Conservation (phyloP, 1,284 basidiomycete genomes). For the Rhodotorula sp. region DNA sequence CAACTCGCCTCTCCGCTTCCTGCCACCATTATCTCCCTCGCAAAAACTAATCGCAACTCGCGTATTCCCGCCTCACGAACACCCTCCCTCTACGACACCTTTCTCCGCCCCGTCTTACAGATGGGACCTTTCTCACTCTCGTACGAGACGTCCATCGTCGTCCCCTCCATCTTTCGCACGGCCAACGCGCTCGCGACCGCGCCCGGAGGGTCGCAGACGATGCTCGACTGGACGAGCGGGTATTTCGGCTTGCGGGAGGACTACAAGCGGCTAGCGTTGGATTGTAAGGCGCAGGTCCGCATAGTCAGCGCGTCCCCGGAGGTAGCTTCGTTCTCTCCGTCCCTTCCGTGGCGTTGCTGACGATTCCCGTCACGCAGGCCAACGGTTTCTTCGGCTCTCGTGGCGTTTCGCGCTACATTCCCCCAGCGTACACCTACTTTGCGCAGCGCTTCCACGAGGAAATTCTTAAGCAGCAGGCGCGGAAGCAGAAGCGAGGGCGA, state of each 20-base stretch:
- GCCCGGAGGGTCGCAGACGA: conserved; percentile 29
- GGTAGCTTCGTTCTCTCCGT: conserved; percentile 54
- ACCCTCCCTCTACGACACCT: conserved; percentile 28
- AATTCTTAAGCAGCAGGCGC: conserved; percentile 54
- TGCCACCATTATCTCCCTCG: conserved; percentile 1
- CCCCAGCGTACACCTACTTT: conserved; percentile 88
- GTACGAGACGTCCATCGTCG: conserved; percentile 48
- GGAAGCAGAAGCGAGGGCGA: conserved; percentile 3
- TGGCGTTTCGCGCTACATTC: conserved; percentile 87
- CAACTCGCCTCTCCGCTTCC: conserved; percentile 29
- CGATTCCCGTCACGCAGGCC: conserved; percentile 56
- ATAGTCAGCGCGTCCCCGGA: conserved; percentile 85
- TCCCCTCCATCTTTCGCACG: conserved; percentile 56
- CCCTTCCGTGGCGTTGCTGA: neutral
- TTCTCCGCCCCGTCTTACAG: conserved; percentile 50
- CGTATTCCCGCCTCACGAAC: too few relatives aligned
- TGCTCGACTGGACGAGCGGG: conserved; percentile 76
- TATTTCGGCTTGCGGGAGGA: conserved; percentile 85
- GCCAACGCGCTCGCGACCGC: conserved; percentile 44
- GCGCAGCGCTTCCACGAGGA: conserved; percentile 63
- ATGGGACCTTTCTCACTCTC: conserved; percentile 49
- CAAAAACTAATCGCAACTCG: conserved; percentile 18
- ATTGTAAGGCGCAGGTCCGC: conserved; percentile 59
- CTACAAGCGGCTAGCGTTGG: conserved; percentile 74
- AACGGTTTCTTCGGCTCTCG: conserved; percentile 92